phyloP scores from a whole-genome alignment of 352 stramenopile genomes.

The Phytophthora fragariae region DNA sequence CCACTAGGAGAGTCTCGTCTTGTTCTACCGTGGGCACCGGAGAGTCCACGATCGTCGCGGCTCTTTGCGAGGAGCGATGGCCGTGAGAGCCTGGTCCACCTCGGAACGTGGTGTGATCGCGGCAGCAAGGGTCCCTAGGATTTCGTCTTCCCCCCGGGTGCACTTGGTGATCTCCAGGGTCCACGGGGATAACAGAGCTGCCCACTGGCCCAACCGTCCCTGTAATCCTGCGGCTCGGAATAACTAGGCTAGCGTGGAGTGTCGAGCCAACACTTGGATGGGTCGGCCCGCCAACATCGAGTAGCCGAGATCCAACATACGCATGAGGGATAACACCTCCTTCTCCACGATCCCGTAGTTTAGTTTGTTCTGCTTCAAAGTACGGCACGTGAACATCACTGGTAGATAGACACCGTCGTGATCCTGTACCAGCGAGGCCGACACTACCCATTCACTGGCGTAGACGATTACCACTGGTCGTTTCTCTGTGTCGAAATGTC shows the following conservation, averaged over 20 bases:
- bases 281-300: background rate
- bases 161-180: background rate
- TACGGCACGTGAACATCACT: background rate
- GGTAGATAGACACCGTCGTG: background rate
- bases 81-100: background rate
- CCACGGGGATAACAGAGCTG: background rate
- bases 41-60: background rate
- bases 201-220: conserved; percentile 6
- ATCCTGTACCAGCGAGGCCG: background rate
- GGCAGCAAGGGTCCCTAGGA: conserved; percentile 1
- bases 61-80: background rate
- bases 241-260: conserved; percentile 12
- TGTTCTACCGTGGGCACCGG: background rate
- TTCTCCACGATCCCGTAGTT: background rate
- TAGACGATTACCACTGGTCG: background rate
- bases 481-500: background rate
- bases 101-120: conserved; percentile 6
- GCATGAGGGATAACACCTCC: background rate
- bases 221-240: background rate
- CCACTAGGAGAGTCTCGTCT: conserved; percentile 4
- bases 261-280: background rate
- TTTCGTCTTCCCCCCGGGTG: conserved; percentile 13
- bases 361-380: background rate
- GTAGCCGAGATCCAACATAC: background rate
- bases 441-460: background rate